Base-by-base conservation (phyloP, 352 stramenopile genomes). In the Phytopythium aichiense region DNA sequence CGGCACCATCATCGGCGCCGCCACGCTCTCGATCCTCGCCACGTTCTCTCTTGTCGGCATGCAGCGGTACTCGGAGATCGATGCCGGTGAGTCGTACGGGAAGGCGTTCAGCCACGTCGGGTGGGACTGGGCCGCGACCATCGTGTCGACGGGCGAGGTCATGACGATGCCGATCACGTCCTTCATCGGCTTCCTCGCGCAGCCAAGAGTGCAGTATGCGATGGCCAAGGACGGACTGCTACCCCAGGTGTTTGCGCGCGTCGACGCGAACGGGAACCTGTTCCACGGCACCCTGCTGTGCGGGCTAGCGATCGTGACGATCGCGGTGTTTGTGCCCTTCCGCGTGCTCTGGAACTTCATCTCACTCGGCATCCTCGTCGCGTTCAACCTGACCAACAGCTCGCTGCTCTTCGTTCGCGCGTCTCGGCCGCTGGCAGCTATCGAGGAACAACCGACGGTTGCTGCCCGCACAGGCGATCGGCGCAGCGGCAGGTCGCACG, bases 101-200 rank as follows among this genome's bases (percentile, higher is more conserved):
- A 83, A 81, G 38, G 88, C 81, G 0, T 94, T 96, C n/a, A 71
- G 73, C n/a, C 74, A 77, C 58, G 58, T 79, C 1, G 85, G 85
- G 0, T 71, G 73, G 65, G 45, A 74, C 7, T 91, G 88, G 88
- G 84, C 87, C 0, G 84, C 86, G 30, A 84, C 95, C 4, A 72
- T 98, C 50, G 87, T 96, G 4, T 85, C 89, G 3, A 84, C 84
- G 4, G 96, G 96, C 25, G 96, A 99, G 68, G 79, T 99, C 4
- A 64, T 98, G 31, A 98, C 93, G 18, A 95, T 99, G 72, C 96
- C 96, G 0, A 88, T 99, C 42, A 97, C 97, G n/a, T 88, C 97
- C 8, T 88, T 99, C 40, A 96, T 99, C 37, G 94, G 89, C 15
- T 96, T 98, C 43, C 71, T 98, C 31, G 93, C 96, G 5, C 96